phyloP scores from a whole-genome alignment of 345 rosid genomes.

The Clarkia xantiana region DNA sequence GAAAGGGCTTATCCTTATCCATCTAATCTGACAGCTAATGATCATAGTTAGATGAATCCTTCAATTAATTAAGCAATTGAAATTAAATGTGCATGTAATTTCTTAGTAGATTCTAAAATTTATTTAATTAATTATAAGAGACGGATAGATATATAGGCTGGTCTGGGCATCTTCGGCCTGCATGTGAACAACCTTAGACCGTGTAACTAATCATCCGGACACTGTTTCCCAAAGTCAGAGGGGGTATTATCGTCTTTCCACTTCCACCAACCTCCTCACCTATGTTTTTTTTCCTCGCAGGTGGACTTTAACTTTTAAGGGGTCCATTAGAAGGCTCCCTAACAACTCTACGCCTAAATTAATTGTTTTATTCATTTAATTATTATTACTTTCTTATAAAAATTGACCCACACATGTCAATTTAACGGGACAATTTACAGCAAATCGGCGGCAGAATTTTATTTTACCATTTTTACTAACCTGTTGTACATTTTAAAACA shows the following conservation, averaged over 20 bases:
- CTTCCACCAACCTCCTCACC: background rate
- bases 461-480: no score
- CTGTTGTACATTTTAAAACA: no score
- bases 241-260: constrained; percentile 1
- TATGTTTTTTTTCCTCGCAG: background rate
- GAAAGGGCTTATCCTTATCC: background rate
- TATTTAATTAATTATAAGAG: background rate
- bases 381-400: no score
- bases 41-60: no score
- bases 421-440: no score
- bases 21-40: no score
- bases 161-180: constrained; percentile 5
- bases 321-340: no score
- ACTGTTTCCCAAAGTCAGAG: constrained; percentile 10
- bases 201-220: constrained; percentile 6
- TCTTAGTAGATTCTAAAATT: background rate
- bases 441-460: no score
- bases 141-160: background rate
- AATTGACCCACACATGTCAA: no score
- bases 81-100: background rate
- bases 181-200: constrained; percentile 7
- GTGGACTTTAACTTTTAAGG: background rate
- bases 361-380: no score
- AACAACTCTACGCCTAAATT: no score
- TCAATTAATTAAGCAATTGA: no score